phyloP scores from a whole-genome alignment of 2,329 filamentous ascomycete species.

The Pseudogymnoascus sp. region DNA sequence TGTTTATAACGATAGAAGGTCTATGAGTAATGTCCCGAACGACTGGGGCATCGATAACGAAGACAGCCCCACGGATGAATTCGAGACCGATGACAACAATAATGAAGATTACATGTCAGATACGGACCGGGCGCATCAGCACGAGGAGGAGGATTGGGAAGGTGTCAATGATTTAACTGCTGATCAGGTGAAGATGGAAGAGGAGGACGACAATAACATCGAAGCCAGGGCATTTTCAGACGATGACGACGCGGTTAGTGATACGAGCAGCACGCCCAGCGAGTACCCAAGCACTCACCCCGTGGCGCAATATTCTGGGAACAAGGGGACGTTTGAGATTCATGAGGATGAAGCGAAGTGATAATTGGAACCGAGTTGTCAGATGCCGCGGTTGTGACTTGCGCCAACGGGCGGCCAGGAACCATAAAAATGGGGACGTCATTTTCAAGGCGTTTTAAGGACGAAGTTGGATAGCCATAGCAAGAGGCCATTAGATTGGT shows the following conservation, averaged over 20 bases:
- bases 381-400: background rate
- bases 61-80: constrained; percentile 22
- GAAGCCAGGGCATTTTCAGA: background rate
- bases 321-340: constrained; percentile 19
- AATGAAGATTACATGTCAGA: constrained; percentile 24
- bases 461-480: background rate
- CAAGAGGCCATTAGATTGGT: background rate
- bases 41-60: constrained; percentile 13
- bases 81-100: constrained; percentile 19
- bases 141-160: constrained; percentile 21
- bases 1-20: constrained; percentile 9
- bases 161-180: constrained; percentile 18
- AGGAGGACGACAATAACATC: constrained; percentile 29
- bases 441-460: background rate
- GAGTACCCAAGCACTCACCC: constrained; percentile 48
- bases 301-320: background rate
- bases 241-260: constrained; percentile 24
- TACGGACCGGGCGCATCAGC: constrained; percentile 21
- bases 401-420: background rate
- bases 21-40: background rate
- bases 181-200: constrained; percentile 30
- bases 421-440: background rate
- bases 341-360: constrained; percentile 24
- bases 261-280: constrained; percentile 43
- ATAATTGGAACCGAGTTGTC: background rate